phyloP scores from a whole-genome alignment of 306 rosid genomes.

The Gynostemma pentaphyllum region DNA sequence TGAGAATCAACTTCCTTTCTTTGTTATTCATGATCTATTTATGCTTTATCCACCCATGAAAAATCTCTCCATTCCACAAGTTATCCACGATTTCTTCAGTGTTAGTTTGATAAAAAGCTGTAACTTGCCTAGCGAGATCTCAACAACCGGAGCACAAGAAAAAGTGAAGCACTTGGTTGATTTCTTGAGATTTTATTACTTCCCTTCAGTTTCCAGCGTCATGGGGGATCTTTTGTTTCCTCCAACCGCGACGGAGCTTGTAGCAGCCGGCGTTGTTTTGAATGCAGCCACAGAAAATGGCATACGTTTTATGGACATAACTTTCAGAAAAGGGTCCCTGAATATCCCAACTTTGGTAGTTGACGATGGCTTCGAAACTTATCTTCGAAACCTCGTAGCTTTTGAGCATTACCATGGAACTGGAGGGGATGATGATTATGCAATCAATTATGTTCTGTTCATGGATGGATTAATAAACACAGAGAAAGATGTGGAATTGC shows the following conservation, averaged over 20 bases:
- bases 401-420: neutral
- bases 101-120: no score
- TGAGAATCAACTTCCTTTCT: slow-evolving; percentile 62
- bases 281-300: neutral
- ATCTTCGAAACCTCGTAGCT: neutral
- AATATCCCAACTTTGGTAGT: neutral
- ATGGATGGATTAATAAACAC: neutral
- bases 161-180: neutral
- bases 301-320: neutral
- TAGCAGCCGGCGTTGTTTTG: neutral
- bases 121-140: no score
- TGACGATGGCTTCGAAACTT: neutral
- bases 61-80: neutral
- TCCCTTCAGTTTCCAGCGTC: neutral
- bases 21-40: slow-evolving; percentile 30
- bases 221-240: neutral
- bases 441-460: neutral
- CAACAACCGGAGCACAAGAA: no score
- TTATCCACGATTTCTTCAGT: neutral
- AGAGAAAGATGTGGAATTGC: neutral
- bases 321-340: neutral
- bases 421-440: neutral
- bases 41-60: neutral
- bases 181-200: neutral
- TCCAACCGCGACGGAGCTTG: neutral